Conservation (phyloP, 2,329 filamentous ascomycete genomes). For the Dendryphion nanum region DNA sequence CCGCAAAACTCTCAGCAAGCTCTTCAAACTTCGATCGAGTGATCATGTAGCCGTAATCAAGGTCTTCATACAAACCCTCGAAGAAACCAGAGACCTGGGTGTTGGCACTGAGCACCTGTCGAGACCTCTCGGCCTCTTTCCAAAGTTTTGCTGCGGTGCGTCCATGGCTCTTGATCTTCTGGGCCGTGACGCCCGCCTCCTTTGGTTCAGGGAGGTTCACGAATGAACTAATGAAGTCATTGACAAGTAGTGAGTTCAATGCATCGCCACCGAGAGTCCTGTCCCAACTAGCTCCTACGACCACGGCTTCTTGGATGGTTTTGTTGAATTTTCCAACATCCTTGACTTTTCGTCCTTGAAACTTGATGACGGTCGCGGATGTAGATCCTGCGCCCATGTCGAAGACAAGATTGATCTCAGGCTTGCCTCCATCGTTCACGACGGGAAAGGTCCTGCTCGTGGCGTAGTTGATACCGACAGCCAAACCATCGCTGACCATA, state of each 20-base stretch:
- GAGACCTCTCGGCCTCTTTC: constrained; percentile 84
- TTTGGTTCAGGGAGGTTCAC: constrained; percentile 64
- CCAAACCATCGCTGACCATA: constrained; percentile 83
- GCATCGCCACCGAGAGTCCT: constrained; percentile 84
- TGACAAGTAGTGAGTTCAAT: constrained; percentile 81
- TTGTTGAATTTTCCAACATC: constrained; percentile 93
- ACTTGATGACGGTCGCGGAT: constrained; percentile 83
- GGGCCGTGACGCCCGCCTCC: constrained; percentile 60
- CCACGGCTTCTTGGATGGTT: constrained; percentile 92
- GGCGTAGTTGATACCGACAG: constrained; percentile 93
- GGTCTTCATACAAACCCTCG: constrained; percentile 85
- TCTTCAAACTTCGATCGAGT: constrained; percentile 77
- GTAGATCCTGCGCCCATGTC: constrained; percentile 98
- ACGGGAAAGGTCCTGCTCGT: constrained; percentile 86
- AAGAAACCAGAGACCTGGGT: constrained; percentile 76
- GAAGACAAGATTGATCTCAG: constrained; percentile 90
- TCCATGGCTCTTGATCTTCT: constrained; percentile 70
- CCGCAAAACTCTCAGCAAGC: constrained; percentile 66
- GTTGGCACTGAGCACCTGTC: constrained; percentile 93
- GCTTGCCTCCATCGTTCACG: constrained; percentile 75
- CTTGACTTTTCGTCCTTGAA: constrained; percentile 87
- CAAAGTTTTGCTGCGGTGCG: constrained; percentile 85
- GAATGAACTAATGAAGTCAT: constrained; percentile 84
- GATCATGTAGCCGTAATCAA: constrained; percentile 92
- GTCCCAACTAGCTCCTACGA: constrained; percentile 86